A percentile compares a stretch with the other conserved stretches of the same genome.
Conservation (phyloP, 495 filamentous ascomycete species). For the Hypoxylon crocopeplum region DNA sequence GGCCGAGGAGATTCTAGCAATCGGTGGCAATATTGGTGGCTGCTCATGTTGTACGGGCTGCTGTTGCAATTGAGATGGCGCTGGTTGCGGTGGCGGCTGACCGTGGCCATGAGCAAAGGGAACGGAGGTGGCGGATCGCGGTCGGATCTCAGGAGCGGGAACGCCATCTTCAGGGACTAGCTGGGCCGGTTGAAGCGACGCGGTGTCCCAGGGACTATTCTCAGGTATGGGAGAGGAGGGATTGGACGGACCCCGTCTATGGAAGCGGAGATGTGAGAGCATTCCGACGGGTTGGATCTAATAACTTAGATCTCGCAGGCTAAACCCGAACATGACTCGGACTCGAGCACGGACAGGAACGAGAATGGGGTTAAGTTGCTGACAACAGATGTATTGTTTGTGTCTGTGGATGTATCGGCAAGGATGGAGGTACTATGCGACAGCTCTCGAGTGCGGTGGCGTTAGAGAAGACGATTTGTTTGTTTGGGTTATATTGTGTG, state of each 20-base stretch:
- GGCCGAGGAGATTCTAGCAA: conserved; percentile 52
- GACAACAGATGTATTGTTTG: conserved; percentile 6
- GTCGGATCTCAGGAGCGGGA: conserved; percentile 47
- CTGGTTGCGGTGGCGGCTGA: conserved; percentile 28
- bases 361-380: conserved; percentile 9
- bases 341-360: too few relatives aligned
- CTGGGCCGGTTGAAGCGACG: conserved; percentile 46
- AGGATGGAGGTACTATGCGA: conserved; percentile 26
- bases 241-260: conserved; percentile 59
- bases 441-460: background rate
- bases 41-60: conserved; percentile 21
- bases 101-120: conserved; percentile 35
- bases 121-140: conserved; percentile 46
- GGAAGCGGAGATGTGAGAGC: conserved; percentile 63
- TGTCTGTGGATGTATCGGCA: conserved; percentile 3
- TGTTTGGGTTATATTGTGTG: conserved; percentile 1
- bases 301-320: conserved; percentile 37
- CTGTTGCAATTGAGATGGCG: conserved; percentile 13
- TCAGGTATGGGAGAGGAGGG: conserved; percentile 59
- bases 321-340: conserved; percentile 32
- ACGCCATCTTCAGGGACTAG: conserved; percentile 47
- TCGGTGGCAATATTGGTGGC: conserved; percentile 55
- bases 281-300: conserved; percentile 46
- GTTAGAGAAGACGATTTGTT: background rate
- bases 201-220: conserved; percentile 44